Evolutionary conservation across 2,329 filamentous ascomycete species (phyloP), one percentile per base, ranked within the genome.

Genomic region (Diplodia intermedia): DNA sequence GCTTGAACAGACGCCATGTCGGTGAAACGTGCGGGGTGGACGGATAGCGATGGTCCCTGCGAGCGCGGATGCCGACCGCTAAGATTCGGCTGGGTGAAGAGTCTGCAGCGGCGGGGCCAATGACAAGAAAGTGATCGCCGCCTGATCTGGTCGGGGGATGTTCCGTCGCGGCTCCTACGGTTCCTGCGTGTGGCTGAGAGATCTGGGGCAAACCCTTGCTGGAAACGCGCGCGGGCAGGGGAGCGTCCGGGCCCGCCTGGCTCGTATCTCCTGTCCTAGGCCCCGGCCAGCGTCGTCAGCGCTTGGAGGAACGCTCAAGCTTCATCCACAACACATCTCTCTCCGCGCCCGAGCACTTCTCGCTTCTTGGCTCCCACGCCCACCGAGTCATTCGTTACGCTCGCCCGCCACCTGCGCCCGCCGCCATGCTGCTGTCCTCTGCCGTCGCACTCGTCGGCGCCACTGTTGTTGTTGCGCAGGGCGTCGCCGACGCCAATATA

Each of bases 401-500:
- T 68, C 66, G 55, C 55, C 66, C 43, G 23, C 47, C 60, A 52
- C 52, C 60, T 52, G 26, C 53, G 31, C 36, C 53, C 54, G 26
- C 15, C 40, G 47, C 43, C 36, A 67, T 68, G 66, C 66, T 68
- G 23, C 29, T 53, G 20, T 63, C 38, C 29, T 15, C 66, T 9
- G 56, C 60, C 26, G 49, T 50, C 29, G 50, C 31, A 29, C 60
- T 68, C 61, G 71, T 76, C 68, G 74, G 66, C 29, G 65, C 79
- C 68, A 71, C 78, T 67, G 72, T 78, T 60, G 78, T 79, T 62
- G 79, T 82, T 38, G 79, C 77, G 75, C 77, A 79, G 69, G 73
- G 73, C 54, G 67, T 72, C 20, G 68, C 72, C 47, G 81, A 85
- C 70, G 76, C 82, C 38, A 80, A 85, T 65, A 79, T 91, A 38